Evolutionary conservation across 495 filamentous ascomycete genomes (phyloP).

Genomic region (Aspergillus cavernicola): DNA sequence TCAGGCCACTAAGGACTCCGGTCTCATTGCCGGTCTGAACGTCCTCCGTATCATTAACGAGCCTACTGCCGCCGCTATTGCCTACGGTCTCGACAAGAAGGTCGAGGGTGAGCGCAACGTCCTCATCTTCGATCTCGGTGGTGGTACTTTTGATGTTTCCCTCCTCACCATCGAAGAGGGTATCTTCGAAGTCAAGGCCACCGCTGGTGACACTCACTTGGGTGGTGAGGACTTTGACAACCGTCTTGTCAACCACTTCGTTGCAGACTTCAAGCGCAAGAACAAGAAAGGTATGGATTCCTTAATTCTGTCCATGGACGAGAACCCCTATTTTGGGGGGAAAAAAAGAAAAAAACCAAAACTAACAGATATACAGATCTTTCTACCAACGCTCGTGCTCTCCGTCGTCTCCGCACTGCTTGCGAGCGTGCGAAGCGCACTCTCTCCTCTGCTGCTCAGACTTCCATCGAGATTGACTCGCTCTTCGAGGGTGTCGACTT

Average conservation of each 20-base stretch:
- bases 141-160: constrained; percentile 99
- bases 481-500: constrained; percentile 98
- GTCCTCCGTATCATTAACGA: constrained; percentile 99
- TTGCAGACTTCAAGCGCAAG: constrained; percentile 88
- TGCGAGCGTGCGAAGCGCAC: constrained; percentile 99
- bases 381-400: constrained; percentile 87
- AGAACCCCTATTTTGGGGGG: too few species aligned
- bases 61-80: constrained; percentile 86
- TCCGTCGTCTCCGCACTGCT: constrained; percentile 95
- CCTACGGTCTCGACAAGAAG: constrained; percentile 98
- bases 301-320: background rate
- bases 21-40: constrained; percentile 95
- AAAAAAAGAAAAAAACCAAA: too few species aligned
- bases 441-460: constrained; percentile 92
- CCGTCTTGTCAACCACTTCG: constrained; percentile 94
- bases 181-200: constrained; percentile 99
- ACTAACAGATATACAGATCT: constrained; percentile 49
- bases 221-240: constrained; percentile 99
- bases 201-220: constrained; percentile 97
- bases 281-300: constrained; percentile 51
- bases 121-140: constrained; percentile 98
- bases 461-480: constrained; percentile 98
- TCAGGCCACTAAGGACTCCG: constrained; percentile 98
- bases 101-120: constrained; percentile 95
- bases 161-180: constrained; percentile 98